Percentiles rank a stretch among this genome's conserved stretches.
Evolutionary conservation across 192 early-diverging fungal species (phyloP).

Genomic region (Podila minutissima): DNA sequence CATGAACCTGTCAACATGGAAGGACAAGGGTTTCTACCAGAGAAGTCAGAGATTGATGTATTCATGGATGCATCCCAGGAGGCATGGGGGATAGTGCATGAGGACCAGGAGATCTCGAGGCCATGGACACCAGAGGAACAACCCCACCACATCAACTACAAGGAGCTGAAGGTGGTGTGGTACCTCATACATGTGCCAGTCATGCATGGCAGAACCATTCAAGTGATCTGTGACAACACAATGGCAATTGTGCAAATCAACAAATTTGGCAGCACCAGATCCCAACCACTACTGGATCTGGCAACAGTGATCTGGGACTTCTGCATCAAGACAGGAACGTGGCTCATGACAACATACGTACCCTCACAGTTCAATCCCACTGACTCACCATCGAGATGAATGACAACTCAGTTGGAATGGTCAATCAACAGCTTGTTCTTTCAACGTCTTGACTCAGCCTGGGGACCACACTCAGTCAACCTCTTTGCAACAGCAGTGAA

Average conservation of each 20-base stretch:
- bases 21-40: conserved; percentile 22
- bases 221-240: conserved; percentile 33
- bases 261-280: conserved; percentile 37
- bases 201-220: conserved; percentile 1
- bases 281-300: conserved; percentile 20
- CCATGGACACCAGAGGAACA: background rate
- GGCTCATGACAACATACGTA: conserved; percentile 16
- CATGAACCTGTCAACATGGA: conserved; percentile 26
- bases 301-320: conserved; percentile 17
- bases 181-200: too few relatives aligned
- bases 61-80: conserved; percentile 37
- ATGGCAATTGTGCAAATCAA: conserved; percentile 35
- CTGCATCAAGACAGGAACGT: conserved; percentile 28
- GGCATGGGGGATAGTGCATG: conserved; percentile 28
- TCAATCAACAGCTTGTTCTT: conserved; percentile 10
- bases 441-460: conserved; percentile 9
- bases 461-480: conserved; percentile 32
- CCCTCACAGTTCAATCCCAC: conserved; percentile 35
- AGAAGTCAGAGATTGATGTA: conserved; percentile 6
- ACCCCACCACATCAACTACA: conserved; percentile 19
- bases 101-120: background rate
- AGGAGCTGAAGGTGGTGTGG: background rate
- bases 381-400: conserved; percentile 14
- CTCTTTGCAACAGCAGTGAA: conserved; percentile 28
- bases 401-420: conserved; percentile 28